Conservation (phyloP, 208 protist genomes). For the Trypanosoma vivax region DNA sequence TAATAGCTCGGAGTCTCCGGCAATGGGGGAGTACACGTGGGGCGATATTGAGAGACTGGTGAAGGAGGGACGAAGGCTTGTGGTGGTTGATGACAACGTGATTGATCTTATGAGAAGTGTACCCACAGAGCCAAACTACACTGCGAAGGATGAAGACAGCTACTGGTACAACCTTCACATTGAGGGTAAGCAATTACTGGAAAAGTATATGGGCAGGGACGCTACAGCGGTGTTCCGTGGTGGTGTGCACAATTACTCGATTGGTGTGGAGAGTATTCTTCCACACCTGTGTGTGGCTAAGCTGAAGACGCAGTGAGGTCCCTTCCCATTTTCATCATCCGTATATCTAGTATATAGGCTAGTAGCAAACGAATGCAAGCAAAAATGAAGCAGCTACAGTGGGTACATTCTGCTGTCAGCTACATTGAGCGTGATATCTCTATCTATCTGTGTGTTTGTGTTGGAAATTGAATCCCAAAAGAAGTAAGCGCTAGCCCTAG, state of each 20-base stretch:
- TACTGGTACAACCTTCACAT: conserved; percentile 70
- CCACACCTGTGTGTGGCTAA: conserved; percentile 56
- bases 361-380: conserved; percentile 9
- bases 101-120: conserved; percentile 60
- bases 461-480: too few species aligned
- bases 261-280: conserved; percentile 53
- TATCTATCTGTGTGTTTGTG: too few species aligned
- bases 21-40: conserved; percentile 46
- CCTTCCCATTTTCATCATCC: too few species aligned
- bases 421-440: too few species aligned
- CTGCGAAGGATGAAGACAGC: conserved; percentile 54
- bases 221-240: conserved; percentile 63
- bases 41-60: conserved; percentile 52
- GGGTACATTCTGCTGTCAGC: too few species aligned
- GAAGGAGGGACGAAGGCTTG: conserved; percentile 53
- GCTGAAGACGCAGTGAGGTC: conserved; percentile 19
- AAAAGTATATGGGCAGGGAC: conserved; percentile 73
- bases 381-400: conserved; percentile 11
- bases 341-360: neutral
- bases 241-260: conserved; percentile 64
- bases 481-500: too few species aligned
- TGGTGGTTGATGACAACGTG: conserved; percentile 56
- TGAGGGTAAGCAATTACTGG: conserved; percentile 65
- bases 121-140: conserved; percentile 53
- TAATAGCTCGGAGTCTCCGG: conserved; percentile 31